Percentiles rank a stretch among this genome's conserved stretches.
phyloP scores from a whole-genome alignment of 495 filamentous ascomycete species.

The Talaromyces proteolyticus region DNA sequence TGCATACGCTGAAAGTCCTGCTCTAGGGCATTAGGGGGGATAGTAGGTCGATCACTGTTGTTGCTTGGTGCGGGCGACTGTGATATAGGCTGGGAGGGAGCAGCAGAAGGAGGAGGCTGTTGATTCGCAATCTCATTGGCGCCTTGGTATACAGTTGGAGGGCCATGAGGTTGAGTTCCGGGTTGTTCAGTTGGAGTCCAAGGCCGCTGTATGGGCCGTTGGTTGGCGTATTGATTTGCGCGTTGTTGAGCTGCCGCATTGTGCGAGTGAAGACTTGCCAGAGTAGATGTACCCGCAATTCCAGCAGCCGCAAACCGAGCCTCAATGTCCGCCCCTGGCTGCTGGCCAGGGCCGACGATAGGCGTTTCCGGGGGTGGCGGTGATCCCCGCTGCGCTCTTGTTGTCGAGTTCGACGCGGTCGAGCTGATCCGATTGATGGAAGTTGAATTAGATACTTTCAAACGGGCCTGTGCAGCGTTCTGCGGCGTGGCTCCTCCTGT shows the following conservation, averaged over 20 bases:
- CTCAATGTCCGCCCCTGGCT: constrained; percentile 74
- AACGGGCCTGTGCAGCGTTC: constrained; percentile 22
- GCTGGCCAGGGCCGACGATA: constrained; percentile 63
- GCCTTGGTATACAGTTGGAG: constrained; percentile 90
- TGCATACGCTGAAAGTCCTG: constrained; percentile 87
- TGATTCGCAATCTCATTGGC: constrained; percentile 45
- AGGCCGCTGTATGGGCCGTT: constrained; percentile 54
- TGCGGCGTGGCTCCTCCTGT: constrained; percentile 21
- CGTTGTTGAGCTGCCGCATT: constrained; percentile 78
- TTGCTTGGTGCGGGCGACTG: constrained; percentile 24
- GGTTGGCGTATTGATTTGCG: constrained; percentile 62
- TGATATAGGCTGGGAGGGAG: constrained; percentile 20
- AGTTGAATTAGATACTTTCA: constrained; percentile 38
- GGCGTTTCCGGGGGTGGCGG: constrained; percentile 95
- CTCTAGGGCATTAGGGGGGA: constrained; percentile 61
- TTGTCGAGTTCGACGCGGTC: constrained; percentile 88
- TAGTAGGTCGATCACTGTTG: constrained; percentile 18
- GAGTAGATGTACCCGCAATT: constrained; percentile 76
- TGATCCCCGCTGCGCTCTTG: constrained; percentile 83
- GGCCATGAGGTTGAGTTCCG: constrained; percentile 82
- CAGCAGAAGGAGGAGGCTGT: constrained; percentile 22
- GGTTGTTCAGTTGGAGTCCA: constrained; percentile 97
- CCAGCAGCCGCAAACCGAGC: constrained; percentile 84
- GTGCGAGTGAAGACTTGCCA: constrained; percentile 73
- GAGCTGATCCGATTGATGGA: constrained; percentile 76